phyloP scores from a whole-genome alignment of 257 asterid species.

The Cruciata laevipes region DNA sequence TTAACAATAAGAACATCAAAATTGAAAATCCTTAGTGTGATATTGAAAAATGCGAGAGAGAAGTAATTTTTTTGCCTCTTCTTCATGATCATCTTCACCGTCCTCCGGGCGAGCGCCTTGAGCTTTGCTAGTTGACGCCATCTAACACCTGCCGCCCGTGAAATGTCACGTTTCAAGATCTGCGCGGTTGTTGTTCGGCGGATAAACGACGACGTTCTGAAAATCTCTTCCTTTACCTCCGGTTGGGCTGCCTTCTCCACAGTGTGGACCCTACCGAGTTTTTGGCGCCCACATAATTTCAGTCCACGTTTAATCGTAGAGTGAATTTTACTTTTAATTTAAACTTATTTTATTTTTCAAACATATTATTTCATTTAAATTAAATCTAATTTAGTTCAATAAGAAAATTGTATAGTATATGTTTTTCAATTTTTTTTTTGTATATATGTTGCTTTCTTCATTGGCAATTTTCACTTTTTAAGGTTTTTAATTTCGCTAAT shows the following conservation, averaged over 20 bases:
- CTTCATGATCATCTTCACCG: conserved; percentile 43
- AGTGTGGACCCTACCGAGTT: background rate
- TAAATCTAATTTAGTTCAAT: too few species aligned
- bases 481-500: too few species aligned
- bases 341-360: too few species aligned
- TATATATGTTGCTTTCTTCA: too few species aligned
- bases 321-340: too few species aligned
- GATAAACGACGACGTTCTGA: background rate
- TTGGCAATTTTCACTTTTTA: too few species aligned
- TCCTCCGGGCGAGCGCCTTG: conserved; percentile 18
- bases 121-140: conserved; percentile 44
- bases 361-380: too few species aligned
- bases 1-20: background rate
- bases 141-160: conserved; percentile 1
- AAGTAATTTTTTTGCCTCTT: conserved; percentile 27
- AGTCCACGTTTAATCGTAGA: background rate
- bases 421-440: too few species aligned
- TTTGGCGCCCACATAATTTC: background rate
- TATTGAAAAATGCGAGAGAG: background rate
- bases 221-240: background rate
- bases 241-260: background rate
- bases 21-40: background rate
- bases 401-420: too few species aligned
- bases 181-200: background rate
- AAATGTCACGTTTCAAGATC: background rate